A percentile compares a stretch with the other conserved stretches of the same genome.
Conservation (phyloP, 805 yeast species). For the Candida mattraensis region DNA sequence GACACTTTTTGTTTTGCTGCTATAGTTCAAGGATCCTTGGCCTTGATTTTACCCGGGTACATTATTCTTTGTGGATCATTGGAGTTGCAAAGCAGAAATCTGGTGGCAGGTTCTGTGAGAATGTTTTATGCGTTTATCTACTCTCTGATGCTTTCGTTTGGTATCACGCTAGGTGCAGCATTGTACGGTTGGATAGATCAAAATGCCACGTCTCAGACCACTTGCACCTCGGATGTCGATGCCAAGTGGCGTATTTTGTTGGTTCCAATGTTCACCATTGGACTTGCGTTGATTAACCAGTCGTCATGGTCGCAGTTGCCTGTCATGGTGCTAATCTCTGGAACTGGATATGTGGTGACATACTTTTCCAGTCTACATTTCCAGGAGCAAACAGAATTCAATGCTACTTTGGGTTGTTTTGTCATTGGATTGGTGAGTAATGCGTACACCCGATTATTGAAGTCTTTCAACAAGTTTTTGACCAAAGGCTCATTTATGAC, state of each 20-base stretch:
- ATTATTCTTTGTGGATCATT: constrained; percentile 90
- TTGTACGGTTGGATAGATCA: constrained; percentile 91
- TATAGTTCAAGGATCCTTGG: constrained; percentile 85
- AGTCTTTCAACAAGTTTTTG: constrained; percentile 47
- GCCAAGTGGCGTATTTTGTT: constrained; percentile 66
- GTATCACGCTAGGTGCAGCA: constrained; percentile 91
- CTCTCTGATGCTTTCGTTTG: constrained; percentile 87
- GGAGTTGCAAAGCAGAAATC: constrained; percentile 83
- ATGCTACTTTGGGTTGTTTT: constrained; percentile 88
- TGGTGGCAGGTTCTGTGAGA: constrained; percentile 92
- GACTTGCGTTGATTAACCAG: constrained; percentile 75
- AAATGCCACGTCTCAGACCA: constrained; percentile 63
- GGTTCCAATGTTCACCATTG: constrained; percentile 69
- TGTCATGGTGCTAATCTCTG: constrained; percentile 73
- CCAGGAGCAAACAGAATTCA: constrained; percentile 63
- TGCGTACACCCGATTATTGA: constrained; percentile 80
- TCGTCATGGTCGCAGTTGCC: constrained; percentile 83
- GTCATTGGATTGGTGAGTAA: constrained; percentile 88
- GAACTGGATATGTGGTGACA: constrained; percentile 78
- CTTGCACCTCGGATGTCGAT: constrained; percentile 55
- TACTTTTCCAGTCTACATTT: constrained; percentile 79
- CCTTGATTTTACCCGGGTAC: constrained; percentile 91
- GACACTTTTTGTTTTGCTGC: constrained; percentile 81
- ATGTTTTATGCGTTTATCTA: constrained; percentile 97
- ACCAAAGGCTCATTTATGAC: constrained; percentile 53